Percentiles rank a stretch among this genome's conserved stretches.
Conservation (phyloP, 257 asterid species). For the Solanum chiquidenum region DNA sequence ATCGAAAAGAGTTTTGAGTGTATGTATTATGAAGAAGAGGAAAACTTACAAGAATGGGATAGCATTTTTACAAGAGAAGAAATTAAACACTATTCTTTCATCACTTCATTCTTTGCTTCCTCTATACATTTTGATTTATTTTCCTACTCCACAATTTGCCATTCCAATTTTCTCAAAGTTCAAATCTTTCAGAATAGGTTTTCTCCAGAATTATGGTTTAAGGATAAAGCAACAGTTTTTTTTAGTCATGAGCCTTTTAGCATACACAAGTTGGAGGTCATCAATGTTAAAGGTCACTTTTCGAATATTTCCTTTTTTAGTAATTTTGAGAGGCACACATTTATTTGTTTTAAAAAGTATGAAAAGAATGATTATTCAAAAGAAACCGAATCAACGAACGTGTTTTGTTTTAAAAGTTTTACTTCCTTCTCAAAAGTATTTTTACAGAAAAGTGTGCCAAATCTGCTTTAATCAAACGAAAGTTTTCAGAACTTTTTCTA, state of each 20-base stretch:
- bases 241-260: neutral
- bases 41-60: slow-evolving; percentile 45
- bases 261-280: neutral
- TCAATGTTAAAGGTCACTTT: neutral
- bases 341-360: neutral
- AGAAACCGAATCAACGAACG: neutral
- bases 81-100: slow-evolving; percentile 5
- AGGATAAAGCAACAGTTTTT: neutral
- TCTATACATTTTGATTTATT: neutral
- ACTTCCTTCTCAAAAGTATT: neutral
- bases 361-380: neutral
- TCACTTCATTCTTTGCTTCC: slow-evolving; percentile 36
- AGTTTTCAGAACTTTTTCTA: neutral
- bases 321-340: neutral
- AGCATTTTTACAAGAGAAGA: slow-evolving; percentile 30
- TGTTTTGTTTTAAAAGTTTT: neutral
- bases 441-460: neutral
- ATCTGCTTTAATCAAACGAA: neutral
- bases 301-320: neutral
- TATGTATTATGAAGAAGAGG: slow-evolving; percentile 10
- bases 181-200: neutral
- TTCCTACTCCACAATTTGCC: neutral
- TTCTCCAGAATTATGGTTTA: neutral
- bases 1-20: neutral
- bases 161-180: neutral